Conservation (phyloP, 257 asterid genomes). For the Lycium barbarum region DNA sequence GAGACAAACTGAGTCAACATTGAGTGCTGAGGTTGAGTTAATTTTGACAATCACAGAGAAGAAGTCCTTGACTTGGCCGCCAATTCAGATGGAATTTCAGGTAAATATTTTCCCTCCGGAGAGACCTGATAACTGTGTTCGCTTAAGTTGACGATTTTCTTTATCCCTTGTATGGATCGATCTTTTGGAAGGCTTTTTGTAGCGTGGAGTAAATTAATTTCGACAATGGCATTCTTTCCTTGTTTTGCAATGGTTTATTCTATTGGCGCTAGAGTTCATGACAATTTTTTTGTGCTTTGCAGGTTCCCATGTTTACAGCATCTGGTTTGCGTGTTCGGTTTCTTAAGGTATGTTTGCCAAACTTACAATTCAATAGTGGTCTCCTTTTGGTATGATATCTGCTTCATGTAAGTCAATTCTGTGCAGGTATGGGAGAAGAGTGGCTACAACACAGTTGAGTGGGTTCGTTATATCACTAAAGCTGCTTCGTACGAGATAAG, state of each 20-base stretch:
- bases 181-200: not conserved
- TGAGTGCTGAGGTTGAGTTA: constrained; percentile 98
- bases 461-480: no score
- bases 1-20: constrained; percentile 97
- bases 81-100: constrained; percentile 99
- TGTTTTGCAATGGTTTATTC: not conserved
- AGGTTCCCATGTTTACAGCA: no score
- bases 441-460: no score
- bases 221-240: no score
- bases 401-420: no score
- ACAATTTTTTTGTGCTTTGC: constrained; percentile 36
- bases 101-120: constrained; percentile 41
- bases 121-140: not conserved
- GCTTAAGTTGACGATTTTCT: not conserved
- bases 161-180: constrained; percentile 7
- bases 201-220: not conserved
- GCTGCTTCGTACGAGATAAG: no score
- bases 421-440: no score
- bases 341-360: no score
- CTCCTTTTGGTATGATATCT: no score
- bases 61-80: constrained; percentile 98
- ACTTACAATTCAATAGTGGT: no score
- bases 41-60: constrained; percentile 93
- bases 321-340: no score
- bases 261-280: not conserved